A percentile compares a stretch with the other conserved stretches of the same genome.
Evolutionary conservation across 2,329 filamentous ascomycete species (phyloP).

Genomic region (Byssoonygena ceratinophila): DNA sequence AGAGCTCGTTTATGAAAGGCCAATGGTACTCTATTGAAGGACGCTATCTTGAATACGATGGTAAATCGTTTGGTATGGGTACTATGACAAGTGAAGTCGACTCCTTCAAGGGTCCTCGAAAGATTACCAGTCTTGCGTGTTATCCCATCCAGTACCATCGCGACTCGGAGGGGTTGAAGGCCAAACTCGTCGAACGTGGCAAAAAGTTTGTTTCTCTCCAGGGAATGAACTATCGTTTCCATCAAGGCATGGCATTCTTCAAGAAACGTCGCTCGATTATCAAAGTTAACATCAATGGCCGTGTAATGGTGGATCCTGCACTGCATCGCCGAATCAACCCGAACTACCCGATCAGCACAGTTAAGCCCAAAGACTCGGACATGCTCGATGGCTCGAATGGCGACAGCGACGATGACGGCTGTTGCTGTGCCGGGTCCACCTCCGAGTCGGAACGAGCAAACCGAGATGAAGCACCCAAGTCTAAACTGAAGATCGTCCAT

Average conservation of each 20-base stretch:
- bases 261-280: constrained; percentile 66
- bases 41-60: constrained; percentile 73
- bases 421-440: constrained; percentile 27
- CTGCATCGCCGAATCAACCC: constrained; percentile 76
- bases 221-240: constrained; percentile 71
- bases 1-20: constrained; percentile 57
- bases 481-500: constrained; percentile 45
- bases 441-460: constrained; percentile 26
- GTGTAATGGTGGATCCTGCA: constrained; percentile 77
- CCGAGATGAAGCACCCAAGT: constrained; percentile 26
- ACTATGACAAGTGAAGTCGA: constrained; percentile 58
- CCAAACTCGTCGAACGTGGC: constrained; percentile 64
- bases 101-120: constrained; percentile 67
- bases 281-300: constrained; percentile 75
- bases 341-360: constrained; percentile 67
- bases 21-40: constrained; percentile 67
- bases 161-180: constrained; percentile 53
- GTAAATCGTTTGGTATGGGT: constrained; percentile 71
- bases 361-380: constrained; percentile 62
- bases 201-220: constrained; percentile 73
- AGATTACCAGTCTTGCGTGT: constrained; percentile 65
- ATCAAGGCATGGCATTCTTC: constrained; percentile 74
- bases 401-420: constrained; percentile 34
- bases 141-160: constrained; percentile 76
- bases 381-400: constrained; percentile 39